phyloP scores from a whole-genome alignment of 768 basidiomycete genomes.

The Mycena floridula region DNA sequence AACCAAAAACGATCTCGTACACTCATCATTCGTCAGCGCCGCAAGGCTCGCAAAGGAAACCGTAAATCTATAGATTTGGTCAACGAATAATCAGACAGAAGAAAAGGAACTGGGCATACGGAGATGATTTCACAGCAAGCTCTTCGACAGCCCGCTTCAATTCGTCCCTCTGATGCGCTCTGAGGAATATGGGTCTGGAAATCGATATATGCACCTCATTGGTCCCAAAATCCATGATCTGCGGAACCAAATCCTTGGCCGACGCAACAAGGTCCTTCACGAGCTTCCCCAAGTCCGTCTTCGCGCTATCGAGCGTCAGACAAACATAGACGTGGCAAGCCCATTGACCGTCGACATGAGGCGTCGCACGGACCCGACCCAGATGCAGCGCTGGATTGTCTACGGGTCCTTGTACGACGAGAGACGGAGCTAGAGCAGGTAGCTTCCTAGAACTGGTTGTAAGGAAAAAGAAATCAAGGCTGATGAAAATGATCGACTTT shows the following conservation, averaged over 20 bases:
- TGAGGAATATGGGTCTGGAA: constrained; percentile 74
- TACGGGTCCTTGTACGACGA: constrained; percentile 42
- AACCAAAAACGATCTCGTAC: constrained; percentile 73
- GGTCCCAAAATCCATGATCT: constrained; percentile 39
- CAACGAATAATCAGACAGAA: constrained; percentile 3
- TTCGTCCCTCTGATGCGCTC: constrained; percentile 73
- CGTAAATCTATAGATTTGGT: constrained; percentile 56
- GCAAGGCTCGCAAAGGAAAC: constrained; percentile 70
- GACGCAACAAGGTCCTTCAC: constrained; percentile 37
- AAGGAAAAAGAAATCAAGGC: too few relatives aligned
- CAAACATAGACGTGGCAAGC: constrained; percentile 75
- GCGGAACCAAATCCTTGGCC: constrained; percentile 39
- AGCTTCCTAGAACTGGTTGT: constrained; percentile 42
- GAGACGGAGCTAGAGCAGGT: constrained; percentile 46
- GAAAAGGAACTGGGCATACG: constrained; percentile 36
- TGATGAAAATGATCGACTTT: constrained; percentile 24
- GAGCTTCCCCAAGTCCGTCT: constrained; percentile 35
- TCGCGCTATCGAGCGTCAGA: constrained; percentile 41
- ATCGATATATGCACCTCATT: constrained; percentile 78
- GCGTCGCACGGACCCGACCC: constrained; percentile 68
- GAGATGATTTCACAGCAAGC: constrained; percentile 36
- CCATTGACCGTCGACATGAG: constrained; percentile 86
- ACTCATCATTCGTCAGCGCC: constrained; percentile 73
- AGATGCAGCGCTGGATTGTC: constrained; percentile 81
- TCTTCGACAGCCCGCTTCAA: constrained; percentile 56